Percentiles rank a stretch among this genome's conserved stretches.
These are phyloP conservation scores for Eucalyptus regnans DNA, from an alignment of 345 rosid genomes.

Conservation along the genomic window DNA sequence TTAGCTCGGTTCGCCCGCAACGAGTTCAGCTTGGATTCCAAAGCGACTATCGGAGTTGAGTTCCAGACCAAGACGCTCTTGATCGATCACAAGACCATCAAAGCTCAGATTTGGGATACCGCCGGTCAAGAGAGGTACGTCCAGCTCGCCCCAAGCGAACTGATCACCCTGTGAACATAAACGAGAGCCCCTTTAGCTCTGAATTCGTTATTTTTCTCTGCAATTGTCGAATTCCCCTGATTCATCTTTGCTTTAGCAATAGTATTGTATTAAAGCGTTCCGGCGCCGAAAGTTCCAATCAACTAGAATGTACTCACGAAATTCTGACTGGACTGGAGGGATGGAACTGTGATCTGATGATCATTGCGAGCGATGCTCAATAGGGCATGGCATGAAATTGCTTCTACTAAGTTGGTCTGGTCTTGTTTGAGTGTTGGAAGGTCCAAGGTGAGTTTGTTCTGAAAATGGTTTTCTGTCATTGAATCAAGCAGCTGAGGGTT, in stretches of 20 bases:
- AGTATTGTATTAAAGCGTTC: not conserved
- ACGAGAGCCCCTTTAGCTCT: not conserved
- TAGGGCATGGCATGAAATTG: not conserved
- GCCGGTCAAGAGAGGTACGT: conserved; percentile 69
- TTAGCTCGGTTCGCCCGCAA: conserved; percentile 54
- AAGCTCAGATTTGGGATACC: conserved; percentile 78
- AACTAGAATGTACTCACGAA: not conserved
- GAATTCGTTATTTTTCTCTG: not conserved
- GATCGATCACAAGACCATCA: conserved; percentile 47
- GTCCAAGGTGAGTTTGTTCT: not conserved
- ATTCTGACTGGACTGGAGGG: not conserved
- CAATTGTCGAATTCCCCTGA: not conserved
- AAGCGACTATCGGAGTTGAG: conserved; percentile 67
- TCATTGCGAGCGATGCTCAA: not conserved
- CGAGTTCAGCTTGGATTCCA: conserved; percentile 51
- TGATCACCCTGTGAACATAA: not conserved
- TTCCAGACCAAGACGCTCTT: conserved; percentile 48
- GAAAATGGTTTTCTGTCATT: not conserved
- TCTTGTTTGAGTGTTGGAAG: not conserved
- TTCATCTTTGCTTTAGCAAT: not conserved
- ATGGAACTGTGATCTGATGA: not conserved
- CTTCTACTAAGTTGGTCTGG: not conserved
- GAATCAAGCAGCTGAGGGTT: not conserved
- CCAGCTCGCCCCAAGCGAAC: not conserved
- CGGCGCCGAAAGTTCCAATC: not conserved